Evolutionary conservation across 208 protist genomes (phyloP).

Genomic region (Trypanosoma rangeli): DNA sequence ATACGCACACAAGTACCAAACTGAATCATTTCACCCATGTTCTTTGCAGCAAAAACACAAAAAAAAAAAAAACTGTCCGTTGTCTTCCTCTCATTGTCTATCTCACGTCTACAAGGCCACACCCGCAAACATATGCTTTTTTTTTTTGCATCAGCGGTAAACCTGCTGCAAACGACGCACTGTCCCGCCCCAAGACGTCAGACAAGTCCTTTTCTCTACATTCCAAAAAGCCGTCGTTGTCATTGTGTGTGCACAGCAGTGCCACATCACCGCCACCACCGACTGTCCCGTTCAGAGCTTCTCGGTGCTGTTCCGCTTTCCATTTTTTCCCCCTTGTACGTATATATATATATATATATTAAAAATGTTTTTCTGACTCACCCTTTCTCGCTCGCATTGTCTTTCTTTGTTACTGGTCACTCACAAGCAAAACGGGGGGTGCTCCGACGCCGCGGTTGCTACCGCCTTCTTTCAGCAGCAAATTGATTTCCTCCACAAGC

Average conservation of each 20-base stretch:
- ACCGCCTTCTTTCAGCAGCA: conserved; percentile 67
- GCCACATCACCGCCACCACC: not conserved
- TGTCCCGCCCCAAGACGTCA: not conserved
- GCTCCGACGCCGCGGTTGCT: conserved; percentile 21
- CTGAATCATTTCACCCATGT: not conserved
- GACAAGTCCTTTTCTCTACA: not conserved
- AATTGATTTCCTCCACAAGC: conserved; percentile 84
- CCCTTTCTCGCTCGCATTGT: not conserved
- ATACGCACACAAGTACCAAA: not conserved
- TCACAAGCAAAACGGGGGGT: conserved; percentile 25
- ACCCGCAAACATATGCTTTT: not conserved
- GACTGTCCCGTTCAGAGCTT: not conserved
- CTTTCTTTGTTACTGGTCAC: conserved; percentile 12
- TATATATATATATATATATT: no score
- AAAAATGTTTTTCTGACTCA: not conserved
- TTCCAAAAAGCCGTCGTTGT: not conserved
- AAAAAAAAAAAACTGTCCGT: not conserved
- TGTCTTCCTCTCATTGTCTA: not conserved
- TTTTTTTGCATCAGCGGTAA: not conserved
- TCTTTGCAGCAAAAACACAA: not conserved
- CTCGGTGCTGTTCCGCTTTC: not conserved
- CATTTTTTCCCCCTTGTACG: conserved; percentile 9
- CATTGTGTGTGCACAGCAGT: not conserved
- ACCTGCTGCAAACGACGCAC: not conserved
- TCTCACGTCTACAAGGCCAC: not conserved